Conservation (phyloP, 768 basidiomycete species). For the Suillus weaverae region DNA sequence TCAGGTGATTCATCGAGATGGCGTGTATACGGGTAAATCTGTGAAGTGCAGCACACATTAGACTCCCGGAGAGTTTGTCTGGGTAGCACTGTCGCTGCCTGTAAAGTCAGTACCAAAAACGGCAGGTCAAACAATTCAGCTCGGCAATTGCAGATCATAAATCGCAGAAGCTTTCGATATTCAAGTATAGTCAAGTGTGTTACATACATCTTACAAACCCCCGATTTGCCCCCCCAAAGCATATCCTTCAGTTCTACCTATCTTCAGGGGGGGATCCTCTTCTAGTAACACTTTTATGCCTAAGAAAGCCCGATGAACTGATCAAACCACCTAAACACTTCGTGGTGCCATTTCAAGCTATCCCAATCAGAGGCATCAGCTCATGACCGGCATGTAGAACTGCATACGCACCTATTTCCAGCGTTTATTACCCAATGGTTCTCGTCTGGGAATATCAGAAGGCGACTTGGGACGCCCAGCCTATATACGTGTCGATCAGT, state of each 20-base stretch:
- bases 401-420: constrained; percentile 59
- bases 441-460: constrained; percentile 86
- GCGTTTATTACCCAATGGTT: constrained; percentile 91
- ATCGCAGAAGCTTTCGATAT: not conserved
- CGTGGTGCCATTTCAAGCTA: constrained; percentile 93
- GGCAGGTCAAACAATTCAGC: not conserved
- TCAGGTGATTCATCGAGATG: not conserved
- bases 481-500: constrained; percentile 36
- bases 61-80: not conserved
- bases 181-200: not conserved
- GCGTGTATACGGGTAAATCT: no score
- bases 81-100: not conserved
- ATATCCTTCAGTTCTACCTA: not conserved
- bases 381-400: not conserved
- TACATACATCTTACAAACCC: not conserved
- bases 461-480: constrained; percentile 66
- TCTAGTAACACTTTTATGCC: not conserved
- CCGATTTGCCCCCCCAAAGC: not conserved
- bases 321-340: constrained; percentile 91
- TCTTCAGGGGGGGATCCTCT: not conserved
- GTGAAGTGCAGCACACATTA: no score
- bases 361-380: not conserved
- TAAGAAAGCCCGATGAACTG: constrained; percentile 49
- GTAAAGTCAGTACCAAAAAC: not conserved
- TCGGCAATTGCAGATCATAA: not conserved